Conservation (phyloP, 2,329 filamentous ascomycete genomes). For the Didymella exigua region DNA sequence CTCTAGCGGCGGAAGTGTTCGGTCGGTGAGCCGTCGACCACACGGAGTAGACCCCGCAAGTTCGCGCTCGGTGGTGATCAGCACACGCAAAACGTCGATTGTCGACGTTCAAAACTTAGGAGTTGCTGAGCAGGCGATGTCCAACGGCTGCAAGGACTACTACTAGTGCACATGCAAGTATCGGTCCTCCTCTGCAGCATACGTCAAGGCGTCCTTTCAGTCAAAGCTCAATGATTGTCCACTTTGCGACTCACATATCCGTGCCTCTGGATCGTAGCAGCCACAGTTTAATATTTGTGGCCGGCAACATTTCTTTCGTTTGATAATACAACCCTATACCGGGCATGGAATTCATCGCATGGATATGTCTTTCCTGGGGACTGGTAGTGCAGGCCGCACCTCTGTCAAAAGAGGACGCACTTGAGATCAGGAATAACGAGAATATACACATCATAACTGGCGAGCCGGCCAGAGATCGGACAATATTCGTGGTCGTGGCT, state of each 20-base stretch:
- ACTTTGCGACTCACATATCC: background rate
- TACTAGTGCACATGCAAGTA: background rate
- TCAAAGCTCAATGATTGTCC: constrained; percentile 1
- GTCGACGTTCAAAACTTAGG: background rate
- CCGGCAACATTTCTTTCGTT: background rate
- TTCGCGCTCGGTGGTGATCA: constrained; percentile 3
- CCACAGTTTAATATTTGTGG: background rate
- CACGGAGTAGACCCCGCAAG: background rate
- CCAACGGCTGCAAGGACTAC: background rate
- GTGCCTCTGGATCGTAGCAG: background rate
- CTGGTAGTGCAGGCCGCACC: constrained; percentile 7
- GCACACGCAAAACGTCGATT: constrained; percentile 3
- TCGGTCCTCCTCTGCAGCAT: background rate
- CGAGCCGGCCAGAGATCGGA: constrained; percentile 21
- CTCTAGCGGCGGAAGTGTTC: constrained; percentile 1
- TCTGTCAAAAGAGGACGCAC: background rate
- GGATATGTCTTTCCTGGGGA: background rate
- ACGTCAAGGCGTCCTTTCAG: background rate
- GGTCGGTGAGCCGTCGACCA: background rate
- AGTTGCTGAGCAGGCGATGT: background rate
- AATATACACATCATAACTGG: constrained; percentile 14
- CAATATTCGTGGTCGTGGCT: constrained; percentile 19
- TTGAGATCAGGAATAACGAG: constrained; percentile 4
- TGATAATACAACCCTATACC: background rate
- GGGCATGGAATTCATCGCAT: constrained; percentile 1